phyloP scores from a whole-genome alignment of 352 stramenopile genomes.

The Phytophthora lateralis region DNA sequence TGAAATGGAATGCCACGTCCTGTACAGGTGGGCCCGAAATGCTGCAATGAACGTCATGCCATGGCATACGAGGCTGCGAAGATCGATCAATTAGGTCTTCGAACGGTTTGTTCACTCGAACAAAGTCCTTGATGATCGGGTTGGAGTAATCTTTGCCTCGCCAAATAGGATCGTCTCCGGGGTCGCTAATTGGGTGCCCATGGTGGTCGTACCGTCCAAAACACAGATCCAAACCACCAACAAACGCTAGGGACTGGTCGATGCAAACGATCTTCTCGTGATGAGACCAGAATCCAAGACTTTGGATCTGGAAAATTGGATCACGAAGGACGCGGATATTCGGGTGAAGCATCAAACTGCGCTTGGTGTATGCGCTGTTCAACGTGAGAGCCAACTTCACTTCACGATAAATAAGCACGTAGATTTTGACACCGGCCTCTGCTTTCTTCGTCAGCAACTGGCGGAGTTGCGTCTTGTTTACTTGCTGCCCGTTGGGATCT shows the following conservation, averaged over 20 bases:
- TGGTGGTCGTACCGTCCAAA: conserved; percentile 90
- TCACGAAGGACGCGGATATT: conserved; percentile 92
- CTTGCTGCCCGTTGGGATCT: conserved; percentile 36
- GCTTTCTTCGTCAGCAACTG: conserved; percentile 84
- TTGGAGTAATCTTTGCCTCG: conserved; percentile 90
- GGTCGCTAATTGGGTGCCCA: conserved; percentile 75
- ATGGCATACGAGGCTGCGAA: conserved; percentile 86
- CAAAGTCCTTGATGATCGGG: conserved; percentile 90
- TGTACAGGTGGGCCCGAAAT: conserved; percentile 80
- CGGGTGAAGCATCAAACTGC: conserved; percentile 72
- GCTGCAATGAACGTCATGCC: conserved; percentile 90
- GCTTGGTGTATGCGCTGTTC: conserved; percentile 88
- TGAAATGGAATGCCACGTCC: conserved; percentile 91
- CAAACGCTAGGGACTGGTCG: conserved; percentile 85
- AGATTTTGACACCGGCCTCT: conserved; percentile 85
- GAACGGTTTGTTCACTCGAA: conserved; percentile 84
- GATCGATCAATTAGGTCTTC: conserved; percentile 84
- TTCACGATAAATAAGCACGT: conserved; percentile 92
- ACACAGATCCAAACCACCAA: conserved; percentile 87
- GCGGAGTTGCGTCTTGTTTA: conserved; percentile 76
- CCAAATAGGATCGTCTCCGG: conserved; percentile 68
- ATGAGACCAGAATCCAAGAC: conserved; percentile 91
- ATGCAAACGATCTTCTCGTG: conserved; percentile 94
- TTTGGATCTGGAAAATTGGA: conserved; percentile 91
- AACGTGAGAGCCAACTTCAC: conserved; percentile 89